Evolutionary conservation across 495 filamentous ascomycete species (phyloP).

Genomic region (Cetradonia linearis): DNA sequence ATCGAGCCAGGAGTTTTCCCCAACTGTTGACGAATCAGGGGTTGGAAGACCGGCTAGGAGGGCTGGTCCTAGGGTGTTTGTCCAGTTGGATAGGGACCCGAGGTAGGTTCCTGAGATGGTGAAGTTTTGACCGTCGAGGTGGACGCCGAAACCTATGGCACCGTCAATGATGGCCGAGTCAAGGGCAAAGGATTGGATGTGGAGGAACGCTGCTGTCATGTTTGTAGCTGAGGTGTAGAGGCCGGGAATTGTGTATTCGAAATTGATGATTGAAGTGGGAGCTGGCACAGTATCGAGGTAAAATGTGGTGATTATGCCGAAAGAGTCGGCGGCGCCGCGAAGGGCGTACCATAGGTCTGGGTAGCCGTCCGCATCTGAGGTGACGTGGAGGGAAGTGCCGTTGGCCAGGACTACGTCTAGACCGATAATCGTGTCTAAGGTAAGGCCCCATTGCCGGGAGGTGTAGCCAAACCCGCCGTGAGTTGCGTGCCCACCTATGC

Average conservation of each 20-base stretch:
- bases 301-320: slow-evolving; percentile 57
- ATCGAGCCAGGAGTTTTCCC: slow-evolving; percentile 25
- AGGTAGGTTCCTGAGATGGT: slow-evolving; percentile 32
- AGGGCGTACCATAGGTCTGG: slow-evolving; percentile 40
- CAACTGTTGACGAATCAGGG: slow-evolving; percentile 33
- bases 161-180: slow-evolving; percentile 41
- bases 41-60: slow-evolving; percentile 29
- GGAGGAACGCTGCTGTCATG: slow-evolving; percentile 35
- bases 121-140: slow-evolving; percentile 35
- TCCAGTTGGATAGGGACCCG: slow-evolving; percentile 26
- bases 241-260: slow-evolving; percentile 38
- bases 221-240: slow-evolving; percentile 34
- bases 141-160: slow-evolving; percentile 44
- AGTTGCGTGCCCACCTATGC: slow-evolving; percentile 62
- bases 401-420: slow-evolving; percentile 57
- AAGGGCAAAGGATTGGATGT: slow-evolving; percentile 42
- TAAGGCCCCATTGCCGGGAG: slow-evolving; percentile 53
- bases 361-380: slow-evolving; percentile 27
- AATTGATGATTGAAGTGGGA: slow-evolving; percentile 43
- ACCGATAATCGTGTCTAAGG: slow-evolving; percentile 52
- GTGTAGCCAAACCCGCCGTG: slow-evolving; percentile 58
- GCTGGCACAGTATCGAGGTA: slow-evolving; percentile 49
- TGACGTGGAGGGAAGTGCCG: slow-evolving; percentile 37
- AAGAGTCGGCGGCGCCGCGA: slow-evolving; percentile 47
- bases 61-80: slow-evolving; percentile 36